Percentiles rank a stretch among this genome's conserved stretches.
phyloP scores from a whole-genome alignment of 768 basidiomycete genomes.

The Termitomyces sp. region DNA sequence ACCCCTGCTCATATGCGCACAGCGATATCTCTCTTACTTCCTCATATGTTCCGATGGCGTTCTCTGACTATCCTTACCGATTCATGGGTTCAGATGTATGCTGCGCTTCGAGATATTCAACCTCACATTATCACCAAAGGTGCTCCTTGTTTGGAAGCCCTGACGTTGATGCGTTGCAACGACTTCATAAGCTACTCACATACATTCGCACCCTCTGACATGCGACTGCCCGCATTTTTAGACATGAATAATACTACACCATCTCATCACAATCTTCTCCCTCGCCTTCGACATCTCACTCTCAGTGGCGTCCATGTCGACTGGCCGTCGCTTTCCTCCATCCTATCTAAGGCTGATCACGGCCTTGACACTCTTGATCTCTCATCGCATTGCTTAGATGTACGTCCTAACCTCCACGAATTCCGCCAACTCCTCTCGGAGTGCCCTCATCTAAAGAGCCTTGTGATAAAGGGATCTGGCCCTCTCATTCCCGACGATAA shows the following conservation, averaged over 20 bases:
- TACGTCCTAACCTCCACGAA: slow-evolving; percentile 44
- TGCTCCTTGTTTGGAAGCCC: slow-evolving; percentile 39
- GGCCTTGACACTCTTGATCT: slow-evolving; percentile 36
- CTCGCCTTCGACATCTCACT: slow-evolving; percentile 41
- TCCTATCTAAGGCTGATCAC: slow-evolving; percentile 36
- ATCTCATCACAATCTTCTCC: slow-evolving; percentile 22
- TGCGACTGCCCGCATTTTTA: slow-evolving; percentile 31
- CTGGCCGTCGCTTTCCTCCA: slow-evolving; percentile 37
- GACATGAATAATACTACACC: slow-evolving; percentile 17
- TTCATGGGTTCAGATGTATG: slow-evolving; percentile 53
- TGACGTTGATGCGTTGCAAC: slow-evolving; percentile 57
- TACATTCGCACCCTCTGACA: slow-evolving; percentile 34
- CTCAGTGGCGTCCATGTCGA: slow-evolving; percentile 56
- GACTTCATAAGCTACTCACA: slow-evolving; percentile 44
- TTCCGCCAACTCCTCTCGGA: slow-evolving; percentile 38
- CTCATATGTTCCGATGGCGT: slow-evolving; percentile 47
- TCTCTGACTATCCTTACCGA: slow-evolving; percentile 51
- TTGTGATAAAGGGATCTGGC: slow-evolving; percentile 47
- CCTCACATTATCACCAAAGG: slow-evolving; percentile 25
- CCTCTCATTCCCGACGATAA: slow-evolving; percentile 22
- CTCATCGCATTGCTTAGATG: slow-evolving; percentile 46
- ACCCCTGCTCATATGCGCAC: slow-evolving; percentile 36
- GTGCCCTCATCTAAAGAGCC: slow-evolving; percentile 32
- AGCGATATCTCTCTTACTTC: slow-evolving; percentile 43
- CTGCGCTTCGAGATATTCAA: slow-evolving; percentile 42